Conservation (phyloP, 2,329 filamentous ascomycete genomes). For the Cercospora sp. region DNA sequence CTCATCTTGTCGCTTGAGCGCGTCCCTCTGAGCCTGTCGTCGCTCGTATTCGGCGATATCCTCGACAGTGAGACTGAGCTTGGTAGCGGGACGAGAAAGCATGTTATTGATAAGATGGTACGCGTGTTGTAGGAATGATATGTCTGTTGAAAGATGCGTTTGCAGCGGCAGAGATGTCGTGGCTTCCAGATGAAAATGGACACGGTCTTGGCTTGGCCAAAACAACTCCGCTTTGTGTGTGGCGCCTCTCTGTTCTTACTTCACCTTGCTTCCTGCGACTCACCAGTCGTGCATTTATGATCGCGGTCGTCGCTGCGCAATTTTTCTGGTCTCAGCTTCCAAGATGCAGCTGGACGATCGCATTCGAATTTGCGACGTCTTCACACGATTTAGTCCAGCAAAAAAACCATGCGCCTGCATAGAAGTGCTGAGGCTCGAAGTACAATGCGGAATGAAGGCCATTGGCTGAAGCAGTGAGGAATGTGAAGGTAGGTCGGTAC, state of each 20-base stretch:
- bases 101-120: slow-evolving; percentile 22
- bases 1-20: slow-evolving; percentile 27
- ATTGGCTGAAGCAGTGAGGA: slow-evolving; percentile 18
- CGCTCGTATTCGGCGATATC: slow-evolving; percentile 40
- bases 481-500: slow-evolving; percentile 25
- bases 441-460: slow-evolving; percentile 10
- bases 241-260: neutral
- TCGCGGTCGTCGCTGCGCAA: neutral
- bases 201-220: neutral
- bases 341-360: neutral
- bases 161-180: neutral
- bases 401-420: neutral
- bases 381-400: neutral
- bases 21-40: slow-evolving; percentile 35
- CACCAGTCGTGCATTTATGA: neutral
- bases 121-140: neutral
- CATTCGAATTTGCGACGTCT: neutral
- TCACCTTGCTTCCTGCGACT: neutral
- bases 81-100: slow-evolving; percentile 41
- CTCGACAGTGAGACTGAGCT: slow-evolving; percentile 39
- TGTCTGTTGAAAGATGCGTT: neutral
- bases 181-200: neutral
- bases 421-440: neutral
- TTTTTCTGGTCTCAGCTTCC: neutral
- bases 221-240: neutral